Conservation (phyloP, 2,329 filamentous ascomycete genomes). For the Diaporthe nobilis region DNA sequence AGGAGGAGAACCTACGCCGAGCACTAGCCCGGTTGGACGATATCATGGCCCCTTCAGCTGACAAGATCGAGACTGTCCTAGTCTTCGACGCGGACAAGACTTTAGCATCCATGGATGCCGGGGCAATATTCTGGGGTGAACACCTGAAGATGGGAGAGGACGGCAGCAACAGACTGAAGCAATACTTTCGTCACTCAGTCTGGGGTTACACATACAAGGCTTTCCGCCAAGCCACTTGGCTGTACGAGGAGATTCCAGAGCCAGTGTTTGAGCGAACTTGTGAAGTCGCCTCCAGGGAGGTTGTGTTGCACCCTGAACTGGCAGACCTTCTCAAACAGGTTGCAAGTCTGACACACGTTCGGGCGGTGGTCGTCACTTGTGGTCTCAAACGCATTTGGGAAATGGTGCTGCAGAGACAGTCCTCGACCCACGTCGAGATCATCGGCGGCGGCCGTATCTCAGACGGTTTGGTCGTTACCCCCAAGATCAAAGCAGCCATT, state of each 20-base stretch:
- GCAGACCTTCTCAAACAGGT: constrained; percentile 56
- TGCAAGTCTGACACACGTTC: constrained; percentile 53
- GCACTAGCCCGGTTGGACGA: constrained; percentile 53
- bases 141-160: constrained; percentile 25
- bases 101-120: constrained; percentile 64
- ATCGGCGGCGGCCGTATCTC: constrained; percentile 65
- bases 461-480: constrained; percentile 65
- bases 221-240: constrained; percentile 67
- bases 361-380: constrained; percentile 67
- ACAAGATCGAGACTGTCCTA: constrained; percentile 59
- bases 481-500: constrained; percentile 60
- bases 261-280: constrained; percentile 61
- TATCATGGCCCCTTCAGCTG: constrained; percentile 45
- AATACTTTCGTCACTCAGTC: constrained; percentile 61
- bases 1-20: constrained; percentile 54
- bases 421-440: constrained; percentile 60
- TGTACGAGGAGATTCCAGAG: constrained; percentile 64
- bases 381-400: constrained; percentile 70
- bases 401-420: constrained; percentile 60
- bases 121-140: constrained; percentile 63
- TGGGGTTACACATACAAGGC: constrained; percentile 65
- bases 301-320: constrained; percentile 64
- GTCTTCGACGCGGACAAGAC: constrained; percentile 73
- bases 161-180: constrained; percentile 52
- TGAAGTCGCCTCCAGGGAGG: constrained; percentile 55